Conservation (phyloP, 2,329 filamentous ascomycete genomes). For the Cryoendolithus antarcticus region DNA sequence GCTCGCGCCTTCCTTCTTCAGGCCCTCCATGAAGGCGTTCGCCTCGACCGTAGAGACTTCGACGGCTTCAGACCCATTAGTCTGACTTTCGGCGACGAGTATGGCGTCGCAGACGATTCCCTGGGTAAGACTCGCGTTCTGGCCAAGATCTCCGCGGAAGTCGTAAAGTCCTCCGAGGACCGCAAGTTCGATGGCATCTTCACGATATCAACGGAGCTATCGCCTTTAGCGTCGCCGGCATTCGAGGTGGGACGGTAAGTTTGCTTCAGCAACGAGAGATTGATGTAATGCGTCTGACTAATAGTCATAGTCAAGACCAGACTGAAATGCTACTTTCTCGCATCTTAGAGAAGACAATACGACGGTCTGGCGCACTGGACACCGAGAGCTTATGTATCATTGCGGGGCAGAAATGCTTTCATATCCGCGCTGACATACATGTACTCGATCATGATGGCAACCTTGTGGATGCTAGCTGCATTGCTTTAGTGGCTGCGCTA, state of each 20-base stretch:
- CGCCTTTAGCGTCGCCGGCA: conserved; percentile 79
- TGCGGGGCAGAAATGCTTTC: conserved; percentile 83
- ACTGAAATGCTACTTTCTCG: conserved; percentile 74
- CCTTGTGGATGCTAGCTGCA: conserved; percentile 71
- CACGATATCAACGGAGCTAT: conserved; percentile 80
- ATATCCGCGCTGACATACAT: conserved; percentile 81
- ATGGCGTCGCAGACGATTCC: conserved; percentile 76
- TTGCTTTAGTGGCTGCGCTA: conserved; percentile 76
- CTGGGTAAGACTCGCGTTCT: conserved; percentile 86
- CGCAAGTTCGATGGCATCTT: conserved; percentile 93
- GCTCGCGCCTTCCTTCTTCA: conserved; percentile 78
- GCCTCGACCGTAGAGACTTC: conserved; percentile 70
- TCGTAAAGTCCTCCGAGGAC: conserved; percentile 73
- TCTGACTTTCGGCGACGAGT: conserved; percentile 77
- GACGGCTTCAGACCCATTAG: conserved; percentile 69
- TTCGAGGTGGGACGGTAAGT: conserved; percentile 69
- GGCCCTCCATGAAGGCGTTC: conserved; percentile 67
- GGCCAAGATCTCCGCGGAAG: conserved; percentile 76
- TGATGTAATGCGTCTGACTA: too few relatives aligned
- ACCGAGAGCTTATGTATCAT: conserved; percentile 92
- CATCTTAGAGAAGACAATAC: conserved; percentile 85
- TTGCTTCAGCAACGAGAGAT: too few relatives aligned
- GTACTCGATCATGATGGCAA: conserved; percentile 85
- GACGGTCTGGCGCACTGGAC: conserved; percentile 81
- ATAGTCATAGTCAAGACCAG: conserved; percentile 17